Percentiles rank a stretch among this genome's conserved stretches.
These are phyloP conservation scores for Nakazawaea wyomingensis DNA, from an alignment of 805 yeast genomes.

Conservation along the genomic window DNA sequence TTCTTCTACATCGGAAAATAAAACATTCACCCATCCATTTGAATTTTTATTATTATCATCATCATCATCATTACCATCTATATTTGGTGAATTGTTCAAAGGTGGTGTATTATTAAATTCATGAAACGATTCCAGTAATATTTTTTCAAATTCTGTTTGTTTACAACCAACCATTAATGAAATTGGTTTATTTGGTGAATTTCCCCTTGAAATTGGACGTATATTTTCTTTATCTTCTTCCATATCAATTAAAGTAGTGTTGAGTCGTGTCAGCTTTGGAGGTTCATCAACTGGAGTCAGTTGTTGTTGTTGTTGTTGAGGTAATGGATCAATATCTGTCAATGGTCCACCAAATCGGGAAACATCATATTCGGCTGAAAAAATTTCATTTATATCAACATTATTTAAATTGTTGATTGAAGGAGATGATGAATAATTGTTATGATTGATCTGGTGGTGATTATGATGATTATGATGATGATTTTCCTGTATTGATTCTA, in stretches of 20 bases:
- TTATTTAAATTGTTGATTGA: not conserved
- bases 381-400: conserved; percentile 9
- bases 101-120: conserved; percentile 6
- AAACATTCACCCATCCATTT: conserved; percentile 6
- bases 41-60: not conserved
- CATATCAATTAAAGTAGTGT: conserved; percentile 33
- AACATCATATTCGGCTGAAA: conserved; percentile 6
- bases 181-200: conserved; percentile 7
- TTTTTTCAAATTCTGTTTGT: conserved; percentile 9
- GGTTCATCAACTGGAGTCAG: conserved; percentile 31
- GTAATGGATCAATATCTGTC: conserved; percentile 40
- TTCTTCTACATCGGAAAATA: conserved; percentile 11
- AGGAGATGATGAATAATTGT: conserved; percentile 2
- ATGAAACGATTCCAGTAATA: conserved; percentile 24
- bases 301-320: conserved; percentile 18
- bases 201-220: conserved; percentile 1
- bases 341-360: conserved; percentile 36
- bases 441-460: not conserved
- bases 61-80: too few relatives aligned
- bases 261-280: conserved; percentile 40
- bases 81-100: conserved; percentile 1
- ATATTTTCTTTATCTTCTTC: conserved; percentile 24
- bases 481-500: not conserved
- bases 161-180: not conserved
- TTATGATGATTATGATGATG: not conserved